Conservation (phyloP, 257 asterid species). For the Orobanche coerulescens region DNA sequence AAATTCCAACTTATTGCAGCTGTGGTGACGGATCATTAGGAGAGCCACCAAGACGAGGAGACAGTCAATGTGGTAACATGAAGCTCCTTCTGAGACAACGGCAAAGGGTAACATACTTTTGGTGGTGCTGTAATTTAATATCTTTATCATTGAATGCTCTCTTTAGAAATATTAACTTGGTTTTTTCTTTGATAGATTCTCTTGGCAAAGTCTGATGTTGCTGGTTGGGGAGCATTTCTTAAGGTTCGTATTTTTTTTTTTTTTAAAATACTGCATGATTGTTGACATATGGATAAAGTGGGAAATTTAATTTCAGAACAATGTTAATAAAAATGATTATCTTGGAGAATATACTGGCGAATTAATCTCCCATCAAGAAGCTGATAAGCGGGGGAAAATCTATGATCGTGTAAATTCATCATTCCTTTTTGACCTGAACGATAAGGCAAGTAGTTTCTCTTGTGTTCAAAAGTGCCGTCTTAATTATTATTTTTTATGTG, state of each 20-base stretch:
- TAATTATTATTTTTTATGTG: not conserved
- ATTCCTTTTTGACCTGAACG: constrained; percentile 81
- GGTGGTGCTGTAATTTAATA: constrained; percentile 16
- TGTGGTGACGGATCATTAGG: constrained; percentile 79
- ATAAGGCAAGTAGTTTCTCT: constrained; percentile 52
- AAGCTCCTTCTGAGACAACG: constrained; percentile 88
- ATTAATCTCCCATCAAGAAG: constrained; percentile 88
- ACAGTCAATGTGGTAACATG: constrained; percentile 91
- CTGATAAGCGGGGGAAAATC: constrained; percentile 94
- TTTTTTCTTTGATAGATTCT: constrained; percentile 44
- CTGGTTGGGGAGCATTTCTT: constrained; percentile 99
- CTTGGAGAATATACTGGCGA: constrained; percentile 98
- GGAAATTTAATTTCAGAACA: constrained; percentile 40
- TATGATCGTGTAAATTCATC: constrained; percentile 92
- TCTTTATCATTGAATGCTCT: constrained; percentile 9
- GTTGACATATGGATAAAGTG: not conserved
- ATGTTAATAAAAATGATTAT: constrained; percentile 85
- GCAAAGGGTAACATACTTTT: constrained; percentile 55
- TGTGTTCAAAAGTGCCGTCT: not conserved
- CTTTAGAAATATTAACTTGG: not conserved
- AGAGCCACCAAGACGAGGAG: constrained; percentile 82
- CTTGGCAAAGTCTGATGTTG: constrained; percentile 73
- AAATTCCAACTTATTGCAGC: constrained; percentile 34
- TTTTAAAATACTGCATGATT: constrained; percentile 1
- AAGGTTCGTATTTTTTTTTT: constrained; percentile 41